Evolutionary conservation across 805 yeast species (phyloP).

Genomic region (Candida pini): DNA sequence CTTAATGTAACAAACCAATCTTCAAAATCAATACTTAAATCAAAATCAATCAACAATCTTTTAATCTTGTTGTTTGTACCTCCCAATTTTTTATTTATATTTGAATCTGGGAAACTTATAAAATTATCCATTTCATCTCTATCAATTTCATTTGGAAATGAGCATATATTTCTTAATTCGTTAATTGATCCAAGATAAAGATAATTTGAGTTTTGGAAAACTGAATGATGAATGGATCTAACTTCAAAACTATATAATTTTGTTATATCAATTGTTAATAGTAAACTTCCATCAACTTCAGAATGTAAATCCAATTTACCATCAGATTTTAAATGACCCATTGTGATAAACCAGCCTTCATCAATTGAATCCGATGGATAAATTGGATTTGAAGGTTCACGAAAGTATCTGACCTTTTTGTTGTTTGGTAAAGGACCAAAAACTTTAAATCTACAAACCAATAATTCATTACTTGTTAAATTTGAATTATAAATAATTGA

Average conservation of each 20-base stretch:
- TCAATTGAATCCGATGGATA: conserved; percentile 15
- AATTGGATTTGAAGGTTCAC: conserved; percentile 17
- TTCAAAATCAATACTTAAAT: conserved; percentile 62
- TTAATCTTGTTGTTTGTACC: too few species aligned
- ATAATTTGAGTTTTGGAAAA: conserved; percentile 53
- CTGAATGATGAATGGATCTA: conserved; percentile 55
- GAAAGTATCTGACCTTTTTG: conserved; percentile 29
- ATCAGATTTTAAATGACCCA: conserved; percentile 62
- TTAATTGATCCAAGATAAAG: conserved; percentile 53
- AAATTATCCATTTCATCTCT: conserved; percentile 5
- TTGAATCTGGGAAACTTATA: conserved; percentile 5
- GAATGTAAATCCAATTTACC: conserved; percentile 56
- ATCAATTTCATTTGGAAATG: conserved; percentile 23
- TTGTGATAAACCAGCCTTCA: conserved; percentile 69
- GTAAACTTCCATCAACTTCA: conserved; percentile 57
- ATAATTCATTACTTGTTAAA: conserved; percentile 29
- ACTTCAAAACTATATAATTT: conserved; percentile 54
- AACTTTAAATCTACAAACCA: conserved; percentile 61
- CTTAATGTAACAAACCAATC: conserved; percentile 71
- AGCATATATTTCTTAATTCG: conserved; percentile 43
- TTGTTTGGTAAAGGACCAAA: conserved; percentile 54
- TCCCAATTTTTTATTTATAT: conserved; percentile 7
- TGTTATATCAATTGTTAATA: conserved; percentile 55
- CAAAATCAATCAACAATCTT: conserved; percentile 54
- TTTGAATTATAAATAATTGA: conserved; percentile 21